Base-by-base conservation (phyloP, 305 asterid genomes). In the Stenogyne calaminthoides region DNA sequence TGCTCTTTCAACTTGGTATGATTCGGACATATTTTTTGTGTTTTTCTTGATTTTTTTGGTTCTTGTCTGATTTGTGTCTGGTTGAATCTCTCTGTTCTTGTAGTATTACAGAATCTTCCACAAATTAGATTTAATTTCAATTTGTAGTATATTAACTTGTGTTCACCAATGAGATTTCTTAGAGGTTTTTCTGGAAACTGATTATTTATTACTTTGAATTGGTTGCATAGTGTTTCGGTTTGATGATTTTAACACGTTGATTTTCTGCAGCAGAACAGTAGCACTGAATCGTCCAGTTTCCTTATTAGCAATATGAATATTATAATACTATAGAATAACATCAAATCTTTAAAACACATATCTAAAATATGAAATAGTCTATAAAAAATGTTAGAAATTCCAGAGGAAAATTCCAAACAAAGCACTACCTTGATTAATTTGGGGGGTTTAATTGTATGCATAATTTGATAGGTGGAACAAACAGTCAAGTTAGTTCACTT, bases 1-100 rank as follows among this genome's bases (percentile, higher is more conserved):
- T 68, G 54, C 55, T 36, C 37, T 47, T 49, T 27, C 46, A 56
- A 47, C 56, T 57, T 71, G 58, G 27, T 20, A 69, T 49, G 46
- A 20, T 64, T 70, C 46, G 29, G 56, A 14, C 16, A 29, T 65
- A 27, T 16, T 40, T 37, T 49, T 27, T 66, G 62, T 67, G 55
- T 25, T 19, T 62, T 16, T 32, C 54, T 63, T 9, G 10, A 6
- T 27, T 29, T 52, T 12, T 2, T 55, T 47, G 15, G 9, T 18
- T 4, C 6, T 11, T 67, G 11, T 44, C 49, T 68, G 27, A 49
- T 10, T 36, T 58, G 32, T 29, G 19, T 40, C 8, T 40, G 65
- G 47, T 39, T 2, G 54, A 27, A 69, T 52, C 14, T 51, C 49
- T 44, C 34, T 67, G 37, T 29, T 42, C 14, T 51, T 62, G 9